These are phyloP conservation scores for Crassisporium funariophilum DNA, from an alignment of 768 basidiomycete species.

Conservation along the genomic window DNA sequence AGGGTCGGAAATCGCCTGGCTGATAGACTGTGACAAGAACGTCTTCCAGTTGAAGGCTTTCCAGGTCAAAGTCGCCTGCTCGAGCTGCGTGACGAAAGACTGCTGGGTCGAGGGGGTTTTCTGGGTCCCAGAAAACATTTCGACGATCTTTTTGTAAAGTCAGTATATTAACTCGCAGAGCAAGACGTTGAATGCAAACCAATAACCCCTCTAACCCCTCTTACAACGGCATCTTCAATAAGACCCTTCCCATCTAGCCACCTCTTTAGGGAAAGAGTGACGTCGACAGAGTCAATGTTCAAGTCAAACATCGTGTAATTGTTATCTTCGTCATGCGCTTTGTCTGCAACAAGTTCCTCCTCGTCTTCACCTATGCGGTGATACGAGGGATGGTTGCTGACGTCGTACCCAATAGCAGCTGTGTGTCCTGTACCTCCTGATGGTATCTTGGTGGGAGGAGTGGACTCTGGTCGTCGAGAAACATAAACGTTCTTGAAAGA, in stretches of 20 bases:
- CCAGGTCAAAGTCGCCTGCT: conserved; percentile 90
- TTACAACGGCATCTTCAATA: conserved; percentile 86
- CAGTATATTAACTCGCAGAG: background rate
- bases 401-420: conserved; percentile 72
- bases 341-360: conserved; percentile 49
- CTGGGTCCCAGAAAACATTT: conserved; percentile 82
- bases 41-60: conserved; percentile 89
- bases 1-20: conserved; percentile 89
- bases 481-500: conserved; percentile 98
- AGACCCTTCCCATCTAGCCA: conserved; percentile 98
- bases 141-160: conserved; percentile 66
- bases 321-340: conserved; percentile 50
- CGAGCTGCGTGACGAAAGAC: conserved; percentile 72
- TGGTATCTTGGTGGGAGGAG: conserved; percentile 7
- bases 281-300: conserved; percentile 92
- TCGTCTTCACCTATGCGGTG: conserved; percentile 57
- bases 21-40: conserved; percentile 94
- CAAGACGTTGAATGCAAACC: conserved; percentile 50
- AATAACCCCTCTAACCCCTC: conserved; percentile 91
- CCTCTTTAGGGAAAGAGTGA: conserved; percentile 84
- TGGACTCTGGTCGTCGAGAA: conserved; percentile 65
- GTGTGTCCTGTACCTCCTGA: conserved; percentile 42
- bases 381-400: conserved; percentile 74
- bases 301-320: conserved; percentile 94
- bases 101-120: conserved; percentile 79